These are phyloP conservation scores for Knoxdaviesia capensis DNA, from an alignment of 2,329 filamentous ascomycete species.

Conservation along the genomic window DNA sequence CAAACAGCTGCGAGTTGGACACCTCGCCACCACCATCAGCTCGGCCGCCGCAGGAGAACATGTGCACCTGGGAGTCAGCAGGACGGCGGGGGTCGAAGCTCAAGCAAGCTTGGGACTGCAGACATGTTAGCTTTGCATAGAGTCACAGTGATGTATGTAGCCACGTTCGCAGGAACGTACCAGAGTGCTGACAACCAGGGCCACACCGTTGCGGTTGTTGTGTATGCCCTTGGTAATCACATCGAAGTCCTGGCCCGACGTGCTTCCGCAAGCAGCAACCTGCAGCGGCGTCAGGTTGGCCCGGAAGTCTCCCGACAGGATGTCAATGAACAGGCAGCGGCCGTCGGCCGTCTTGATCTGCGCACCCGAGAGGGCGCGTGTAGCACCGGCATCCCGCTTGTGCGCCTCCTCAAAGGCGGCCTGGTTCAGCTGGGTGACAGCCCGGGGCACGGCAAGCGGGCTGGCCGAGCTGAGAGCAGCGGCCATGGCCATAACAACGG, in stretches of 20 bases:
- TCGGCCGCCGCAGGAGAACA: constrained; percentile 38
- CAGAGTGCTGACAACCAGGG: constrained; percentile 32
- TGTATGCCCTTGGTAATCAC: constrained; percentile 29
- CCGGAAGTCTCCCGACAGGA: constrained; percentile 25
- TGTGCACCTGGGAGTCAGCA: constrained; percentile 28
- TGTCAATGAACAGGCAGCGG: constrained; percentile 23
- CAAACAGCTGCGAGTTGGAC: constrained; percentile 30
- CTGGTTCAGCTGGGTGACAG: constrained; percentile 20
- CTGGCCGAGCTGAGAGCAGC: constrained; percentile 10
- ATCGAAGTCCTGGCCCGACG: constrained; percentile 24
- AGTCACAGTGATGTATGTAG: background rate
- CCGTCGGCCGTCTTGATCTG: constrained; percentile 23
- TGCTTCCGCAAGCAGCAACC: constrained; percentile 20
- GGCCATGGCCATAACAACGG: constrained; percentile 5
- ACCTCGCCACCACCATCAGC: constrained; percentile 31
- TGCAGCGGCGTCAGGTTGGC: constrained; percentile 26
- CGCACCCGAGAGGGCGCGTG: constrained; percentile 21
- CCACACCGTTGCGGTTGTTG: constrained; percentile 22
- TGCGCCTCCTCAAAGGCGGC: constrained; percentile 23
- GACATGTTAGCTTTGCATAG: background rate
- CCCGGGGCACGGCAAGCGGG: constrained; percentile 12
- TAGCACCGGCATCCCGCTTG: constrained; percentile 21
- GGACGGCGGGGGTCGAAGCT: constrained; percentile 33
- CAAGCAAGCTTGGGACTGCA: constrained; percentile 27
- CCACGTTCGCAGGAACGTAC: constrained; percentile 9